Conservation (phyloP, 176 grass and related monocot species). For the Oryza officinalis region DNA sequence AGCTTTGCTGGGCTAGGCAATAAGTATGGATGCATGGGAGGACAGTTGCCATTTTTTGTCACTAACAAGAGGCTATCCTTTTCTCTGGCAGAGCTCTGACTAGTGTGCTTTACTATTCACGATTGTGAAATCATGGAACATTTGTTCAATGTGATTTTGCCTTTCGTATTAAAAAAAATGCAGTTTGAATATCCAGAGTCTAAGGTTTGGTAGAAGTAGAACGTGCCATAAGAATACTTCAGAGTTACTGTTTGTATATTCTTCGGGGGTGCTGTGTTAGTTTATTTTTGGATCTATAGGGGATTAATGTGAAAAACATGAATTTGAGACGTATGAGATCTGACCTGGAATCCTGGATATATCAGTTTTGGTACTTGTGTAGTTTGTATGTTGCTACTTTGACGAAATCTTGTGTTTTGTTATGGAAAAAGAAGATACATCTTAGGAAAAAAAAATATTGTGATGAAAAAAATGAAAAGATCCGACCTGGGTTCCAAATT, state of each 20-base stretch:
- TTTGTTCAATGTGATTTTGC: background rate
- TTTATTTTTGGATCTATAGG: background rate
- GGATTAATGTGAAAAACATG: background rate
- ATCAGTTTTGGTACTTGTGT: background rate
- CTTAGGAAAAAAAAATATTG: too few species aligned
- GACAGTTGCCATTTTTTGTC: constrained; percentile 3
- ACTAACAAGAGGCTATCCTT: background rate
- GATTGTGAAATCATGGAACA: background rate
- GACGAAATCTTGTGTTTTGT: background rate
- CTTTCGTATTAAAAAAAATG: background rate
- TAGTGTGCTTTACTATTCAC: background rate
- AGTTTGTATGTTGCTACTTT: background rate
- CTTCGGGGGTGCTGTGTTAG: background rate
- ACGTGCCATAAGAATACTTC: too few species aligned
- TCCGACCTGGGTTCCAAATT: too few species aligned
- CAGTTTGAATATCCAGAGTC: too few species aligned
- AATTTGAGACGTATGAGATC: background rate
- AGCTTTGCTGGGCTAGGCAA: background rate
- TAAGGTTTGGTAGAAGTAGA: too few species aligned
- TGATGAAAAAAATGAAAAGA: too few species aligned
- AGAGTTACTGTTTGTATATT: background rate
- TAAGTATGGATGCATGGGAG: constrained; percentile 17
- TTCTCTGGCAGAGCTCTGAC: background rate
- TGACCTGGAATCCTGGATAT: background rate
- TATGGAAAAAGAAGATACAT: background rate